Evolutionary conservation across 345 rosid genomes (phyloP).

Genomic region (Sisymbrium altissimum): DNA sequence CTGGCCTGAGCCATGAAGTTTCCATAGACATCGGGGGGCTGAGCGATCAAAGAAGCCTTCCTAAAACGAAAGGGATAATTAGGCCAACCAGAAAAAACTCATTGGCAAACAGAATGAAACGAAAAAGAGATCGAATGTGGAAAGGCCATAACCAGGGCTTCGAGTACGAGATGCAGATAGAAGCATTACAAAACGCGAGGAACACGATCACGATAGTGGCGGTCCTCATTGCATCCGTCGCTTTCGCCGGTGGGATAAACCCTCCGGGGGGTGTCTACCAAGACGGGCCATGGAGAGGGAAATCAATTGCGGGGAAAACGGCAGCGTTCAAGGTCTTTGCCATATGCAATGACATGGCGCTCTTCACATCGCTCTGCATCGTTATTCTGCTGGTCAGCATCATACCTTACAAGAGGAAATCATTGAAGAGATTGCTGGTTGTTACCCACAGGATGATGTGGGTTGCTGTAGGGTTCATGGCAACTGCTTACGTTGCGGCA

Average conservation of each 20-base stretch:
- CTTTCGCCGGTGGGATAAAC: constrained; percentile 64
- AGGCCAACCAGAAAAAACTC: not conserved
- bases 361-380: constrained; percentile 51
- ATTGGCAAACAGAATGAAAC: not conserved
- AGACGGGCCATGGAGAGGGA: constrained; percentile 30
- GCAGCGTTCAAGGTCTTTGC: constrained; percentile 52
- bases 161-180: constrained; percentile 40
- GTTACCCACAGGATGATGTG: constrained; percentile 62
- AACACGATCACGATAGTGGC: constrained; percentile 60
- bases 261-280: constrained; percentile 67
- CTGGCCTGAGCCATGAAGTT: too few relatives aligned
- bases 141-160: constrained; percentile 11
- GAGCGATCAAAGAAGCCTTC: too few relatives aligned
- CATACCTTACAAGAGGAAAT: constrained; percentile 52
- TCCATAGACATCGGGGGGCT: too few relatives aligned
- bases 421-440: constrained; percentile 43
- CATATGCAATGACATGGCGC: constrained; percentile 53
- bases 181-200: constrained; percentile 61
- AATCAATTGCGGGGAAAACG: constrained; percentile 27
- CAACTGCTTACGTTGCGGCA: not conserved
- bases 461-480: constrained; percentile 45
- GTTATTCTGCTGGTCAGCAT: constrained; percentile 60
- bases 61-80: too few relatives aligned
- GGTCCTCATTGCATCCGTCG: constrained; percentile 55
- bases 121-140: not conserved